Evolutionary conservation across 1,139 yeast species (phyloP).

Genomic region (Scheffersomyces stambukii): DNA sequence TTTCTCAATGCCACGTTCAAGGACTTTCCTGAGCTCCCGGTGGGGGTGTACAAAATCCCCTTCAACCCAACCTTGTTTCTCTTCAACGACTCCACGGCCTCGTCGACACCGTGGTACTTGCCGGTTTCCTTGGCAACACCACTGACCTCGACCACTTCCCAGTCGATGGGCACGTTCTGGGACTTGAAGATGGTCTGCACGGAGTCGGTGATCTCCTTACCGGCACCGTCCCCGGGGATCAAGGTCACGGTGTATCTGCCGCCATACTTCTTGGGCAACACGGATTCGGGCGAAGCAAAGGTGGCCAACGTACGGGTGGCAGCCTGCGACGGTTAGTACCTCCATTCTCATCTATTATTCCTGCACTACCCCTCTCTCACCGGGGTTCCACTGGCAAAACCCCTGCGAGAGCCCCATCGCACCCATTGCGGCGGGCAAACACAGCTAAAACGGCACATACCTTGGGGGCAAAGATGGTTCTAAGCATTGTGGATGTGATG

Average conservation of each 20-base stretch:
- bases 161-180: constrained; percentile 85
- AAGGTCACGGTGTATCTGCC: constrained; percentile 90
- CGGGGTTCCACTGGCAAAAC: no score
- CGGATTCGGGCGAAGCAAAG: constrained; percentile 53
- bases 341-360: no score
- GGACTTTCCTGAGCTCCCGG: constrained; percentile 55
- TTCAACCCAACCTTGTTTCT: constrained; percentile 96
- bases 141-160: constrained; percentile 87
- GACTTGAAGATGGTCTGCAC: constrained; percentile 86
- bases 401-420: no score
- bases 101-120: constrained; percentile 55
- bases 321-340: constrained; percentile 22
- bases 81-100: constrained; percentile 87
- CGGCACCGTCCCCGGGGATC: constrained; percentile 97
- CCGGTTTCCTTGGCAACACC: constrained; percentile 65
- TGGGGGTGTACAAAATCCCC: constrained; percentile 92
- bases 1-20: constrained; percentile 95
- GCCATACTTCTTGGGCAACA: constrained; percentile 88
- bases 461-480: constrained; percentile 23
- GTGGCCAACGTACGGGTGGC: constrained; percentile 46
- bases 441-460: constrained; percentile 14
- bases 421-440: no score
- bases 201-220: constrained; percentile 92
- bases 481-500: constrained; percentile 17
- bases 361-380: no score